Evolutionary conservation across 2,329 filamentous ascomycete species (phyloP).

Genomic region (Chaetomium sp.): DNA sequence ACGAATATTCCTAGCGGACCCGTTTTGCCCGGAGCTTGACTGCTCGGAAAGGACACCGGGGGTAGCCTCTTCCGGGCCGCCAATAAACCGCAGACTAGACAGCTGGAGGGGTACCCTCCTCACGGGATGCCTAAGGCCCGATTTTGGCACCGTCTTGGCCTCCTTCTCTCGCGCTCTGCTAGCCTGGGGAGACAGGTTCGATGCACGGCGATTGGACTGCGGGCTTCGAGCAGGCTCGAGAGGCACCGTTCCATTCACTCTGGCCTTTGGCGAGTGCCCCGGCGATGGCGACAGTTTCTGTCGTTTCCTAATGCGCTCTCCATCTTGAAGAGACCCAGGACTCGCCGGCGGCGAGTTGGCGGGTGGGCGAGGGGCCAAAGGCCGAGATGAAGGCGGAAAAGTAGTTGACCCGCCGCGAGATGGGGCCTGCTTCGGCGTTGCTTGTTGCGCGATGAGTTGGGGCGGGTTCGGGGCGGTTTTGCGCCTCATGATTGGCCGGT

Average conservation of each 20-base stretch:
- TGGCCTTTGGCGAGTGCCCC: constrained; percentile 5
- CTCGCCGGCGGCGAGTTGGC: constrained; percentile 26
- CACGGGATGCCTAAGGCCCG: not conserved
- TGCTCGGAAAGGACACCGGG: not conserved
- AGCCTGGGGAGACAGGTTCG: constrained; percentile 8
- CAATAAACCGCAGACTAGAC: constrained; percentile 22
- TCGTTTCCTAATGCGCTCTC: constrained; percentile 28
- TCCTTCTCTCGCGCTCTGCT: constrained; percentile 8
- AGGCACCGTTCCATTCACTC: constrained; percentile 11
- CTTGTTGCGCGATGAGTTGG: constrained; percentile 15
- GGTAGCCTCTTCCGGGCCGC: not conserved
- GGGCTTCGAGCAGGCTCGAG: not conserved
- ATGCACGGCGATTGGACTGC: not conserved
- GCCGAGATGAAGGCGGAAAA: constrained; percentile 15
- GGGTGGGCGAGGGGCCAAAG: constrained; percentile 1
- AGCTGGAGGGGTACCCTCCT: constrained; percentile 14
- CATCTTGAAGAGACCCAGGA: constrained; percentile 14
- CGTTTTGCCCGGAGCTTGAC: constrained; percentile 3
- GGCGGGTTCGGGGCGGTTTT: constrained; percentile 27
- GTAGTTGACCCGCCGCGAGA: constrained; percentile 13
- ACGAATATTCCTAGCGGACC: not conserved
- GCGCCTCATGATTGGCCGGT: constrained; percentile 26
- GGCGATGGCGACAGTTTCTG: constrained; percentile 20
- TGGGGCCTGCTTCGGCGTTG: constrained; percentile 19
- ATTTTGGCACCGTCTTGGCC: not conserved